Base-by-base conservation (phyloP, 495 filamentous ascomycete species). In the Talaromyces trachyspermus region DNA sequence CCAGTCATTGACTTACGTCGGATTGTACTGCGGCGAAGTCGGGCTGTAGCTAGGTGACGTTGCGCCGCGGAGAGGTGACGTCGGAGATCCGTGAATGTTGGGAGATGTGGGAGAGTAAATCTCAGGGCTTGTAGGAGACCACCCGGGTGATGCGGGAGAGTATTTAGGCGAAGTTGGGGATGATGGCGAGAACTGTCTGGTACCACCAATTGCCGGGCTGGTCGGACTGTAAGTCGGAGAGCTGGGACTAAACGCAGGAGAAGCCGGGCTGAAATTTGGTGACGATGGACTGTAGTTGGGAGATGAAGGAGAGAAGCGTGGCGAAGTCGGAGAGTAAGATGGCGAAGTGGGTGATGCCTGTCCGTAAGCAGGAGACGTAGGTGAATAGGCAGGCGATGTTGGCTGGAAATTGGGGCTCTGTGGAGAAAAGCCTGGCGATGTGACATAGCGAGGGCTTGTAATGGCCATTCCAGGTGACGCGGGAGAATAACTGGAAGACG, bases 301-400 rank as follows among this genome's bases (percentile, higher is more conserved):
- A 46, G 79, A 83, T 0, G 85, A 88, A 1, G 88, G 86, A 15
- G 83, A 88, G 61, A 89, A 91, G 41, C 71, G 83, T 24, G 90
- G 89, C 32, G 88, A 94, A 0, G 87, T 90, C 0, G 88, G 88
- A 53, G 83, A 88, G 60, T 88, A 91, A 35, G 75, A 81, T 8
- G 86, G 86, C 2, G 76, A 81, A 0, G 81, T 81, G 6, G 82
- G 83, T 2, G 82, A 85, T 10, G 70, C 75, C 42, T 74, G 82
- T 38, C 69, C 69, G 66, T 81, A 78, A 49, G 74, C 71, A 49
- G 88, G 88, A 19, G 87, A 91, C 2, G 85, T 85, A 1, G 88
- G 88, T 19, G 86, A 89, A 66, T 94, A 95, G 0, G 83, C 86
- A 24, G 88, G 87, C 24, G 84, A 89, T 1, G 81, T 77, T 1